Conservation (phyloP, 345 rosid species). For the Sapria himalayana region DNA sequence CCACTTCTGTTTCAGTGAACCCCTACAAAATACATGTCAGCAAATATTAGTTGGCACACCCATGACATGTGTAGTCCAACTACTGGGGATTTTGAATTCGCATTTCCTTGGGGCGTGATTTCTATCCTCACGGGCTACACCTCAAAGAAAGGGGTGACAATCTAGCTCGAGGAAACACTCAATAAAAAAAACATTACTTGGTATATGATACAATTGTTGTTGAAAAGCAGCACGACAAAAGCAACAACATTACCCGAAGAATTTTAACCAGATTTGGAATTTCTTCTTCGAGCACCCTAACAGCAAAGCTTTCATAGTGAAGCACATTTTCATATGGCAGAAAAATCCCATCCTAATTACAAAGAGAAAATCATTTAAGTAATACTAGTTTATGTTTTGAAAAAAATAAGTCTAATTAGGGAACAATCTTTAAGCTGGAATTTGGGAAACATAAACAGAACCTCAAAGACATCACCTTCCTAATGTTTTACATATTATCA, state of each 20-base stretch:
- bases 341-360: constrained; percentile 71
- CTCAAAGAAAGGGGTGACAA: neutral
- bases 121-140: no score
- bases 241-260: constrained; percentile 41
- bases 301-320: constrained; percentile 85
- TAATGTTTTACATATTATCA: no score
- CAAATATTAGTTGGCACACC: no score
- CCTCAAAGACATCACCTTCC: no score
- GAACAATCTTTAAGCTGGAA: no score
- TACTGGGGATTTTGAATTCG: no score
- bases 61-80: no score
- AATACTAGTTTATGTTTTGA: no score
- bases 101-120: no score
- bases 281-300: constrained; percentile 62
- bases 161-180: constrained; percentile 1
- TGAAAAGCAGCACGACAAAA: neutral
- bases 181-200: neutral
- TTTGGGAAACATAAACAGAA: no score
- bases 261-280: constrained; percentile 69
- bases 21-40: constrained; percentile 19
- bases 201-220: constrained; percentile 5
- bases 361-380: constrained; percentile 13
- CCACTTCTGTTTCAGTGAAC: constrained; percentile 52
- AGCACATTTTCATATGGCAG: constrained; percentile 86
- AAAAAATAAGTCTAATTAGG: no score